Evolutionary conservation across 2,329 filamentous ascomycete species (phyloP).

Genomic region (Verticillium tricorpus): DNA sequence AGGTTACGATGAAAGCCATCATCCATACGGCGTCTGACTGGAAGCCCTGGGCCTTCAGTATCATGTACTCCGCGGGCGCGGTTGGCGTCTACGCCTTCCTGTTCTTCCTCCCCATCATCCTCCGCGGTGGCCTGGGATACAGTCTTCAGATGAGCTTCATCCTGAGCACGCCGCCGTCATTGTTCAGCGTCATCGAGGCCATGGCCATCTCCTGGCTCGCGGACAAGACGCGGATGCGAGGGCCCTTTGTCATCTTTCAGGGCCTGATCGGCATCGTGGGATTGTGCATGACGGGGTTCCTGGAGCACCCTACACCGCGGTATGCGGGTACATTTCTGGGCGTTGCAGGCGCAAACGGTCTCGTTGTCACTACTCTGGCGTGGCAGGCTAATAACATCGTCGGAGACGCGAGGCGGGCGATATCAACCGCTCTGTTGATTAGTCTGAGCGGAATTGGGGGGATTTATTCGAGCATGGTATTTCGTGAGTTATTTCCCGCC

Average conservation of each 20-base stretch:
- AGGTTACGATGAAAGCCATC: slow-evolving; percentile 14
- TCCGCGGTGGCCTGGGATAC: slow-evolving; percentile 15
- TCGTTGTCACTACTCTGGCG: slow-evolving; percentile 23
- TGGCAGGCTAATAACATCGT: slow-evolving; percentile 86
- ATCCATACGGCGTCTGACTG: slow-evolving; percentile 14
- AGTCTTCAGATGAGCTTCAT: slow-evolving; percentile 13
- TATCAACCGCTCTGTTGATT: slow-evolving; percentile 70
- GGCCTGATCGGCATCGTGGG: slow-evolving; percentile 15
- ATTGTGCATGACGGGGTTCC: slow-evolving; percentile 17
- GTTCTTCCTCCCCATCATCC: slow-evolving; percentile 18
- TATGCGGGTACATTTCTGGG: slow-evolving; percentile 24
- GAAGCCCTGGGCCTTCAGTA: slow-evolving; percentile 16
- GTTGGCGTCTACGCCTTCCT: slow-evolving; percentile 18
- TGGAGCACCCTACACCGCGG: slow-evolving; percentile 12
- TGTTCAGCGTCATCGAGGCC: slow-evolving; percentile 9
- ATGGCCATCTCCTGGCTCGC: slow-evolving; percentile 25
- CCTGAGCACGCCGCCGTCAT: slow-evolving; percentile 1
- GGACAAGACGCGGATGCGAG: slow-evolving; percentile 19
- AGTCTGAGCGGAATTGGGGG: slow-evolving; percentile 73
- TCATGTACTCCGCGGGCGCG: slow-evolving; percentile 18
- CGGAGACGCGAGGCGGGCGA: slow-evolving; percentile 81
- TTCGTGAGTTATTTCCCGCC: slow-evolving; percentile 38
- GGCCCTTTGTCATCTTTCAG: slow-evolving; percentile 15
- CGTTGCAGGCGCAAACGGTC: slow-evolving; percentile 22
- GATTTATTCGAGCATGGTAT: slow-evolving; percentile 70